Evolutionary conservation across 2,329 filamentous ascomycete genomes (phyloP).

Genomic region (Ceratocystis lukuohia): DNA sequence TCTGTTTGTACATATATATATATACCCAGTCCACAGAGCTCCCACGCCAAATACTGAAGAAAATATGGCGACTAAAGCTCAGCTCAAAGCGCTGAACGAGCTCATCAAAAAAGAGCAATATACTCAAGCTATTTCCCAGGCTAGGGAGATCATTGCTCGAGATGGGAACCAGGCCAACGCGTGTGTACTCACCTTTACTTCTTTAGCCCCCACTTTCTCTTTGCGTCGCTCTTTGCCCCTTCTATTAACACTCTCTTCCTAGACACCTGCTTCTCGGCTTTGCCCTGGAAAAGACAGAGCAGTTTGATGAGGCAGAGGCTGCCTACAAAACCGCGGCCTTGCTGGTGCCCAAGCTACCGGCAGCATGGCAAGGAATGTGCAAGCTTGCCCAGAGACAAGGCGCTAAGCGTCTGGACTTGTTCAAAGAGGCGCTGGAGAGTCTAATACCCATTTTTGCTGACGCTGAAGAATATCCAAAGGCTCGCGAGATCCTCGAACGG

Average conservation of each 20-base stretch:
- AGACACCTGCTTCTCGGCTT: constrained; percentile 65
- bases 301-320: constrained; percentile 58
- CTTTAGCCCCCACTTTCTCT: not conserved
- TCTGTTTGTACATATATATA: not conserved
- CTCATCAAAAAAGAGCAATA: constrained; percentile 68
- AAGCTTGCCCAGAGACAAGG: constrained; percentile 62
- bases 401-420: constrained; percentile 1
- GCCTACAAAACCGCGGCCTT: constrained; percentile 61
- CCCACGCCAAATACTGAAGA: not conserved
- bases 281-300: constrained; percentile 62
- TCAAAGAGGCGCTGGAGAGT: constrained; percentile 37
- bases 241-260: not conserved
- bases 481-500: constrained; percentile 60
- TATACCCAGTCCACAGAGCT: not conserved
- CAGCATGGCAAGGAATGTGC: constrained; percentile 82
- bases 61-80: constrained; percentile 50
- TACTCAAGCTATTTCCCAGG: constrained; percentile 58
- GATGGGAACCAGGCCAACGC: constrained; percentile 75
- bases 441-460: constrained; percentile 63
- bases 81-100: constrained; percentile 68
- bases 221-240: not conserved
- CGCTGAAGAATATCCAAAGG: constrained; percentile 49
- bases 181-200: constrained; percentile 32
- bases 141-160: constrained; percentile 52
- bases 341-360: constrained; percentile 60